A percentile compares a stretch with the other conserved stretches of the same genome.
Evolutionary conservation across 352 stramenopile species (phyloP).

Genomic region (Saprolegnia parasitica): DNA sequence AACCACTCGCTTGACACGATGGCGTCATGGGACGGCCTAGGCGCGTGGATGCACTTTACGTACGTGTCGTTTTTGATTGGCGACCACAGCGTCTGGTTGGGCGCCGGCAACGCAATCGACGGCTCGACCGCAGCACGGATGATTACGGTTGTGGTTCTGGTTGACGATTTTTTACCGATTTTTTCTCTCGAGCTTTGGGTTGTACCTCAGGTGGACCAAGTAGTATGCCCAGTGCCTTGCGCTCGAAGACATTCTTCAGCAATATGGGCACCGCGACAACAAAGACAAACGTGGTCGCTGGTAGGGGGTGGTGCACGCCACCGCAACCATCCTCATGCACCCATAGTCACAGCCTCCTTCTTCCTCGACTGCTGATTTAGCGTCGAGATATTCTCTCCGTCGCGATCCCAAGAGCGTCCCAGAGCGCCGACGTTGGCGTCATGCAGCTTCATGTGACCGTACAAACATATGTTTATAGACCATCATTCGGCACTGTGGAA

Average conservation of each 20-base stretch:
- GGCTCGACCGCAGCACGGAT: not conserved
- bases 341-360: not conserved
- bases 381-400: not conserved
- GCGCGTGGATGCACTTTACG: not conserved
- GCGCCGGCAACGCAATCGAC: not conserved
- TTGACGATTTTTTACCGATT: not conserved
- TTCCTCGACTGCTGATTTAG: slow-evolving; percentile 5
- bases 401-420: not conserved
- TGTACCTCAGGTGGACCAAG: not conserved
- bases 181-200: not conserved
- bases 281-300: not conserved
- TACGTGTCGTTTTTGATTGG: not conserved
- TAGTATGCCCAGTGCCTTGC: not conserved
- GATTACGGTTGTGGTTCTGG: not conserved
- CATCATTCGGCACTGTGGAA: not conserved
- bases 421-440: not conserved
- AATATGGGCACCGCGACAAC: not conserved
- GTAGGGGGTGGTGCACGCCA: not conserved
- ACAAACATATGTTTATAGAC: not conserved
- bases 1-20: not conserved
- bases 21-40: not conserved
- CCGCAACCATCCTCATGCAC: not conserved
- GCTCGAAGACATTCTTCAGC: not conserved
- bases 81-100: not conserved
- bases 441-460: slow-evolving; percentile 8